These are phyloP conservation scores for Baorangia bicolor DNA, from an alignment of 768 basidiomycete species.

Conservation along the genomic window DNA sequence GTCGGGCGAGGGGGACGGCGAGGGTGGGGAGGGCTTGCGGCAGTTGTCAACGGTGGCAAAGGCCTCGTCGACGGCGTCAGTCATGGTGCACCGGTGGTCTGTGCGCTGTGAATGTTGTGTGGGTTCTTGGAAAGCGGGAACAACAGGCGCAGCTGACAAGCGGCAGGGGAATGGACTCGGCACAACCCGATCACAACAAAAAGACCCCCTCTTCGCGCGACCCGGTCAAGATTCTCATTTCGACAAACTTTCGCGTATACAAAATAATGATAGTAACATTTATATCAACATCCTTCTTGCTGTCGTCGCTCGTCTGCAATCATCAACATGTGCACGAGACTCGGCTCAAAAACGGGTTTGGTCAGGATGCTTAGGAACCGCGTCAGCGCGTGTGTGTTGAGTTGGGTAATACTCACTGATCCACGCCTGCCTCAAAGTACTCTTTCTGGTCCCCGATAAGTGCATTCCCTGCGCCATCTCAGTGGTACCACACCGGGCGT, in stretches of 20 bases:
- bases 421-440: slow-evolving; percentile 72
- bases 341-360: slow-evolving; percentile 72
- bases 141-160: slow-evolving; percentile 34
- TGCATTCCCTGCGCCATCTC: slow-evolving; percentile 48
- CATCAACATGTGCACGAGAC: slow-evolving; percentile 40
- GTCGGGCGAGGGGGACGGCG: slow-evolving; percentile 46
- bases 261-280: background rate
- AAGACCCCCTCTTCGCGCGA: slow-evolving; percentile 3
- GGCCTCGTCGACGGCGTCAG: slow-evolving; percentile 25
- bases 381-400: background rate
- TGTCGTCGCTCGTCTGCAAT: slow-evolving; percentile 43
- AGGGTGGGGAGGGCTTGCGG: slow-evolving; percentile 24
- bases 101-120: slow-evolving; percentile 29
- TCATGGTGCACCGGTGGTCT: slow-evolving; percentile 31
- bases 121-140: slow-evolving; percentile 27
- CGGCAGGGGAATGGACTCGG: slow-evolving; percentile 32
- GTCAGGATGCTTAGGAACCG: slow-evolving; percentile 63
- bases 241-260: background rate
- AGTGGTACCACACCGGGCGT: slow-evolving; percentile 1
- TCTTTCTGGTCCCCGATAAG: slow-evolving; percentile 64
- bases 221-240: slow-evolving; percentile 11
- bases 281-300: background rate
- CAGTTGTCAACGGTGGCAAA: slow-evolving; percentile 11
- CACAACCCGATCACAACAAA: slow-evolving; percentile 35
- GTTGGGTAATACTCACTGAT: slow-evolving; percentile 49